Evolutionary conservation across 768 basidiomycete species (phyloP).

Genomic region (Amanita pallidorosea): DNA sequence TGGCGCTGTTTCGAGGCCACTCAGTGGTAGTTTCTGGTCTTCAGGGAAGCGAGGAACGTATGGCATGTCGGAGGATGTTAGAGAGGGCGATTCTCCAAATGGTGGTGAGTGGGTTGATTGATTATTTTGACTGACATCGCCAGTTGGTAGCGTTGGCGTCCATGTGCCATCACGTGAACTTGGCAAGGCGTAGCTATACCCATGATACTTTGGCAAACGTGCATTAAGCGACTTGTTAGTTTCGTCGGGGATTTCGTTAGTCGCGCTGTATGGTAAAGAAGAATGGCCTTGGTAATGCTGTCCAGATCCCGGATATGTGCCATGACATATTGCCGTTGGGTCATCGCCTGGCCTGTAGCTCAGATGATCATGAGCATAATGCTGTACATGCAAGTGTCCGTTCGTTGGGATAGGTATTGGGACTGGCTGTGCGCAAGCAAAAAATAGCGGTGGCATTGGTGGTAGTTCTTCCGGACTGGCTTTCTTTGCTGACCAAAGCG

Average conservation of each 20-base stretch:
- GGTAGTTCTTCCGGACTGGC: constrained; percentile 45
- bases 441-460: constrained; percentile 28
- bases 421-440: constrained; percentile 16
- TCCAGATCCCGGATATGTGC: constrained; percentile 29
- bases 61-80: constrained; percentile 31
- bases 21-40: constrained; percentile 46
- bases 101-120: constrained; percentile 4
- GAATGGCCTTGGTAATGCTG: constrained; percentile 35
- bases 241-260: constrained; percentile 20
- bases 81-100: constrained; percentile 35
- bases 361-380: constrained; percentile 26
- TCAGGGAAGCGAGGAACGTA: constrained; percentile 40
- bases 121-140: constrained; percentile 19
- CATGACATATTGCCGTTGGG: constrained; percentile 25
- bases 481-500: constrained; percentile 59
- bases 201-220: constrained; percentile 41
- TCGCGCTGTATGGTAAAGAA: constrained; percentile 25
- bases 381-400: constrained; percentile 22
- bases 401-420: constrained; percentile 21
- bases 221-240: constrained; percentile 20
- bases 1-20: constrained; percentile 39
- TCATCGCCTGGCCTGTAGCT: constrained; percentile 42
- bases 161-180: constrained; percentile 28
- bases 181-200: constrained; percentile 33
- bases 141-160: constrained; percentile 33